Evolutionary conservation across 2,329 filamentous ascomycete species (phyloP), one percentile per base, ranked within the genome.

Genomic region (Nigrospora osmanthi): DNA sequence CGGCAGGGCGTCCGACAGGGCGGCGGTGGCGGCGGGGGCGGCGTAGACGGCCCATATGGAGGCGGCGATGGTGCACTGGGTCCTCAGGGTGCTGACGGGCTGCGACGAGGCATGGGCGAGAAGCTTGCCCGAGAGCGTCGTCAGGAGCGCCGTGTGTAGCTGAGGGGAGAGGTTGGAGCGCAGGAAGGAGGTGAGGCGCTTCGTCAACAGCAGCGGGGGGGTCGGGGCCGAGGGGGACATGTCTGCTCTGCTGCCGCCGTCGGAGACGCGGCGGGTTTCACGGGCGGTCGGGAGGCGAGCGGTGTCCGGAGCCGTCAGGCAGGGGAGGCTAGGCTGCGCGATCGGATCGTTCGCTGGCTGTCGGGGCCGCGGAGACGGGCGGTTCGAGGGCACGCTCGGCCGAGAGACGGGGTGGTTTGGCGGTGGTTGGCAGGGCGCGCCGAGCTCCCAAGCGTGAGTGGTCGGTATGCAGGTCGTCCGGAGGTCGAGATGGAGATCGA

Each of bases 41-140:
- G 72, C 68, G 61, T 83, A 80, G 37, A 81, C 71, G 16, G 71
- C 67, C 68, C 79, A 80, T 16, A 83, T 71, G 6, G 75, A 80
- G 47, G 78, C 76, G 36, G 80, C 80, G 48, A 83, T 76, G 47
- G 80, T 83, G 54, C 76, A 77, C 59, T 83, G 78, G 11, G 76
- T 79, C 55, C 80, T 78, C 35, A 84, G 72, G 16, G 71, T 66
- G 48, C 72, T 66, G 52, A 80, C 76, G 40, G 78, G 67, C 38
- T 77, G 68, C 3, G 70, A 63, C 42, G 76, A 78, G 35, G 79
- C 75, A 59, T 81, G 78, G 46, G 80, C 76, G 52, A 84, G 77
- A 33, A 84, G 74, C 60, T 81, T 81, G 54, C 80, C 80, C 35
- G 76, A 73, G 1, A 73, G 68, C 3, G 78, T 80, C 39, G 77